Evolutionary conservation across 768 basidiomycete genomes (phyloP), one percentile per base, ranked within the genome.

Genomic region (Tephrocybe sp.): DNA sequence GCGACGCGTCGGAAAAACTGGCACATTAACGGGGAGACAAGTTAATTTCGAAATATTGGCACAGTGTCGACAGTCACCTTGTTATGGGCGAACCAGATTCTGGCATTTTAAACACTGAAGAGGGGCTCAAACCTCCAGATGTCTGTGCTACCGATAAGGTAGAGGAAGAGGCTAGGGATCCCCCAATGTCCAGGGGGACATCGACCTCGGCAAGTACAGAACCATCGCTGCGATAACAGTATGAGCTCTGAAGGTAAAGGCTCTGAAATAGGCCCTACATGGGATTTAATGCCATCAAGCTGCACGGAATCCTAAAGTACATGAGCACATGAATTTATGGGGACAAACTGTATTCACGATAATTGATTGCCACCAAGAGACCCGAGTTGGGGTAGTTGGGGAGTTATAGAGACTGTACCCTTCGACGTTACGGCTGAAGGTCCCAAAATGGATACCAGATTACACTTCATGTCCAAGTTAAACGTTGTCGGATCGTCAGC

Each of bases 401-500:
- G 42, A 19, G 19, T 44, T n/a, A 51, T 42, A 31, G 35, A 16
- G 1, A 38, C 36, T 26, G 17, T 17, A 32, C 50, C 44, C 14
- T 5, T 40, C 16, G 33, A n/a, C 16, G 35, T 44, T 14, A 22
- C 11, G n/a, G 41, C 4, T 17, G 20, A n/a, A 26, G 26, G 26
- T 12, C 11, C 32, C 12, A 32, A 22, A 14, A 8, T 14, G 16
- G 23, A 7, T 19, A 36, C 32, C 11, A 30, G 2, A 23, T 1
- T 17, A 23, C 44, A 45, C 14, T 26, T 9, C 13, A 5, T 39
- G 30, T 35, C 45, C n/a, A 55, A 12, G 20, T 36, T 23, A 34
- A 55, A 39, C 5, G 34, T 30, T 20, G 36, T 11, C 5, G 54
- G 54, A 13, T 52, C 50, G 17, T 17, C 36, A 26, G 50, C n/a